Conservation (phyloP, 2,329 filamentous ascomycete species). For the Cladosporium cucumerinum region DNA sequence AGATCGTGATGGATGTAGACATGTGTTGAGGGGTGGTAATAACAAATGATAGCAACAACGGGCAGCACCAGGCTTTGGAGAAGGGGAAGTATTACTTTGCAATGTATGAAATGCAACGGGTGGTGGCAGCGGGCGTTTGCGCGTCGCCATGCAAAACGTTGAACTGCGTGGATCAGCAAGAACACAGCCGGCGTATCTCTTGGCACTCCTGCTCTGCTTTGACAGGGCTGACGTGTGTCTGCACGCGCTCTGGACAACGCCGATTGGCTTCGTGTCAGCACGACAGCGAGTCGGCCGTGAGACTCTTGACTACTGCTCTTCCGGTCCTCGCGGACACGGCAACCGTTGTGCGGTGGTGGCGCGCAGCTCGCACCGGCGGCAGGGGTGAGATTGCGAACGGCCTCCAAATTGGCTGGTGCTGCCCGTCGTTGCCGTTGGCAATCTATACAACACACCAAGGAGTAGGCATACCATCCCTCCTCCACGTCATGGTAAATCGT, state of each 20-base stretch:
- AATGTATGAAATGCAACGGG: background rate
- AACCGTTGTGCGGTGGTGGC: background rate
- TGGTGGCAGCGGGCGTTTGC: background rate
- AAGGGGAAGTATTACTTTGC: background rate
- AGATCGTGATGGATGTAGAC: background rate
- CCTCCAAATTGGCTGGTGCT: background rate
- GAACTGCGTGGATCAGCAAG: background rate
- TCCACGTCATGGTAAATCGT: background rate
- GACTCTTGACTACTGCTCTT: background rate
- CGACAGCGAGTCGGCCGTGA: background rate
- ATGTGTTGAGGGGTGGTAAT: background rate
- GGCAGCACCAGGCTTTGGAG: background rate
- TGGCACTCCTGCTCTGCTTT: background rate
- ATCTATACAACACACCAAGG: background rate
- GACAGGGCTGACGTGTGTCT: background rate
- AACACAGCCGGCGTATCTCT: constrained; percentile 6
- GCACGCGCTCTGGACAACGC: background rate
- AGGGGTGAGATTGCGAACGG: constrained; percentile 4
- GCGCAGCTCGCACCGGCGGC: background rate
- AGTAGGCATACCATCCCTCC: background rate
- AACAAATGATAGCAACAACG: background rate
- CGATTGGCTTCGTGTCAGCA: background rate
- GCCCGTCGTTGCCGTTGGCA: background rate
- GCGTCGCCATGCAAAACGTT: constrained; percentile 4
- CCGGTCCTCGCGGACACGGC: background rate